These are phyloP conservation scores for Beta macrorhiza DNA, from an alignment of 179 eudicot species.

Conservation along the genomic window DNA sequence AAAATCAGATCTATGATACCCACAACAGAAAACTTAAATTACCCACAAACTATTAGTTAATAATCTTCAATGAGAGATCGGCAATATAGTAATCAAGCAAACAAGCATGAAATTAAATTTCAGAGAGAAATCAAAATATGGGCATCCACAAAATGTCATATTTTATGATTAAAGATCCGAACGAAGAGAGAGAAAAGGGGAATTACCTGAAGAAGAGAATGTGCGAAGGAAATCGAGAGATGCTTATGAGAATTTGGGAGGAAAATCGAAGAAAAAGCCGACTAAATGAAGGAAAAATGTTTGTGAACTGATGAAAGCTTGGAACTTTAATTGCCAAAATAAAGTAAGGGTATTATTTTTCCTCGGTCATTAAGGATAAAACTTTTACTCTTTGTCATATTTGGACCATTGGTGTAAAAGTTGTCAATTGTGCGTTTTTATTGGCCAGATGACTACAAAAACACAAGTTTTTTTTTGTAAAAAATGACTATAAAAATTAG, in stretches of 20 bases:
- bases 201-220: neutral
- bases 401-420: no score
- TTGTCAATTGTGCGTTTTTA: no score
- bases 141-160: neutral
- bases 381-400: no score
- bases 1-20: slow-evolving; percentile 1
- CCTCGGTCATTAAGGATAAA: no score
- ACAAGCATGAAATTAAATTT: neutral
- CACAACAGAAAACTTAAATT: neutral
- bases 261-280: no score
- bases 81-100: neutral
- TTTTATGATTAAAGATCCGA: neutral
- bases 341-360: no score
- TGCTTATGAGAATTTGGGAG: neutral
- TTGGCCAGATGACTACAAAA: no score
- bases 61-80: neutral
- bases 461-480: no score
- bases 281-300: no score
- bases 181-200: neutral
- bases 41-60: neutral
- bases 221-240: neutral
- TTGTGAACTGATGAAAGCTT: no score
- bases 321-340: no score
- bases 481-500: no score
- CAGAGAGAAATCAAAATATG: neutral